phyloP scores from a whole-genome alignment of 2,329 filamentous ascomycete genomes.

The Pyrenochaeta sp. region DNA sequence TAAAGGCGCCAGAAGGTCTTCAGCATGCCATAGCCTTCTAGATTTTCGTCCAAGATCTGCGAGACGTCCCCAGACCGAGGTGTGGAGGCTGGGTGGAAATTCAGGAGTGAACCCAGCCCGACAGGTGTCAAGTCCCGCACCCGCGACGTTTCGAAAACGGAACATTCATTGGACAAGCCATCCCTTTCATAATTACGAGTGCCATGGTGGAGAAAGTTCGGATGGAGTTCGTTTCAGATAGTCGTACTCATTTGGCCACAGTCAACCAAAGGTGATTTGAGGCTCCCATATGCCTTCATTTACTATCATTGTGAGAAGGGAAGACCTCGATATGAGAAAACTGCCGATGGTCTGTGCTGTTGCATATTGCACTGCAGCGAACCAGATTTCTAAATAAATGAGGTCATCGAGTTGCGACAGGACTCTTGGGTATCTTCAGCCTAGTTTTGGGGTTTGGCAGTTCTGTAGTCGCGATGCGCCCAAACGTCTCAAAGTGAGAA shows the following conservation, averaged over 20 bases:
- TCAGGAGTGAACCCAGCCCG: conserved; percentile 19
- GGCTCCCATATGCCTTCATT: conserved; percentile 15
- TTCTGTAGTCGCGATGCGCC: too few relatives aligned
- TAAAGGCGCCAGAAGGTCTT: background rate
- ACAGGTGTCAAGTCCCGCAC: conserved; percentile 15
- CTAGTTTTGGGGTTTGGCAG: conserved; percentile 60
- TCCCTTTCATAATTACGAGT: conserved; percentile 1
- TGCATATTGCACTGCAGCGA: conserved; percentile 7
- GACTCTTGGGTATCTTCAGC: conserved; percentile 39
- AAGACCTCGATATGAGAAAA: conserved; percentile 15
- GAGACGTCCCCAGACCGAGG: background rate
- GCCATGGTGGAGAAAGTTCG: conserved; percentile 5
- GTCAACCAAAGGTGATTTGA: conserved; percentile 1
- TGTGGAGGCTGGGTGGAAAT: conserved; percentile 13
- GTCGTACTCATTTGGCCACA: conserved; percentile 7
- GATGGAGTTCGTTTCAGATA: conserved; percentile 16
- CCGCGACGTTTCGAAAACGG: conserved; percentile 16
- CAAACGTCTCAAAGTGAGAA: too few relatives aligned
- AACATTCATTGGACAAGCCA: conserved; percentile 4
- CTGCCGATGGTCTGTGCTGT: conserved; percentile 14
- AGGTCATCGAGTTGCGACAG: conserved; percentile 4
- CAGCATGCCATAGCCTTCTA: background rate
- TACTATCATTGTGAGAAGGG: conserved; percentile 7
- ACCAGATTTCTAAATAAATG: conserved; percentile 3
- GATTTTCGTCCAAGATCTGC: background rate